These are phyloP conservation scores for Eutypa lata DNA, from an alignment of 2,329 filamentous ascomycete genomes.

Conservation along the genomic window DNA sequence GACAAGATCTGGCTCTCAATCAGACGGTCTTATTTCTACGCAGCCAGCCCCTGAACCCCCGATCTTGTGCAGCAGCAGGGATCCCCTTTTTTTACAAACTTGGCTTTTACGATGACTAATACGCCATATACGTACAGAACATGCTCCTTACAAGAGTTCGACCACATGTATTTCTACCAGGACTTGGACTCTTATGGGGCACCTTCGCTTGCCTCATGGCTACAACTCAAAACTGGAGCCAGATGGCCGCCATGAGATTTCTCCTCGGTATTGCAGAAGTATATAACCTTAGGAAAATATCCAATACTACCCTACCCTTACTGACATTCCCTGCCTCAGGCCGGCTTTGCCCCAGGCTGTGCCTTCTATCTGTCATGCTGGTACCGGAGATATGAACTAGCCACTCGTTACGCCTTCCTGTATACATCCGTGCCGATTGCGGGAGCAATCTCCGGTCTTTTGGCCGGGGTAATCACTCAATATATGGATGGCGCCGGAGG, in stretches of 20 bases:
- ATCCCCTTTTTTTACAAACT: too few species aligned
- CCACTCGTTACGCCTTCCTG: conserved; percentile 15
- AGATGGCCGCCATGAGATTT: conserved; percentile 17
- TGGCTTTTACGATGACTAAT: too few species aligned
- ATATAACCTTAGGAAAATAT: not conserved
- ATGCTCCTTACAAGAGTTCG: not conserved
- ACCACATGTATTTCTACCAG: not conserved
- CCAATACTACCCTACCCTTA: not conserved
- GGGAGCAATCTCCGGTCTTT: conserved; percentile 16
- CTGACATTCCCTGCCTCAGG: conserved; percentile 1
- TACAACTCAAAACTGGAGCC: conserved; percentile 18
- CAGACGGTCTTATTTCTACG: conserved; percentile 9
- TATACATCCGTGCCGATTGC: conserved; percentile 20
- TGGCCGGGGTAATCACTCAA: conserved; percentile 19
- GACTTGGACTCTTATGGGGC: conserved; percentile 18
- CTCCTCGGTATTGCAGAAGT: conserved; percentile 16
- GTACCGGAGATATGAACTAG: conserved; percentile 21
- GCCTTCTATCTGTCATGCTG: conserved; percentile 22
- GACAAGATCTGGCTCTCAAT: conserved; percentile 14
- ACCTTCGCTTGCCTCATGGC: conserved; percentile 19
- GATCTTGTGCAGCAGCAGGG: too few species aligned
- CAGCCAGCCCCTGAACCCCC: too few species aligned
- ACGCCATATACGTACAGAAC: not conserved
- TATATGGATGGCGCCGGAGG: conserved; percentile 18
- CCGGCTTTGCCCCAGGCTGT: conserved; percentile 20